phyloP scores from a whole-genome alignment of 2,329 filamentous ascomycete genomes.

The Tolypocladium tundrense region DNA sequence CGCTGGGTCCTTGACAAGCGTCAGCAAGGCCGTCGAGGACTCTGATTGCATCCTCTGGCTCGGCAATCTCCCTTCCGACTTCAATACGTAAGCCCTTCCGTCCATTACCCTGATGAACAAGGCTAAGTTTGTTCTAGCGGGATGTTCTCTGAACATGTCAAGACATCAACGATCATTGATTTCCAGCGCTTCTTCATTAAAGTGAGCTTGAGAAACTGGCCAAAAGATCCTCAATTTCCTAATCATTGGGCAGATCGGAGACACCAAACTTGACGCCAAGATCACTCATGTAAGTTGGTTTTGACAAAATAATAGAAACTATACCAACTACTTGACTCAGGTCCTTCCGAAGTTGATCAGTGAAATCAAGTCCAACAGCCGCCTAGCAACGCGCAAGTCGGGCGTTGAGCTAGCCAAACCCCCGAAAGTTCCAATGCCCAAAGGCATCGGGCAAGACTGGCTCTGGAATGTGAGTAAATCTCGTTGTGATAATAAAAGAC shows the following conservation, averaged over 20 bases:
- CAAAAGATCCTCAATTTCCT: neutral
- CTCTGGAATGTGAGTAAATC: neutral
- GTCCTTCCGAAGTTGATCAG: neutral
- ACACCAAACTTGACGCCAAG: neutral
- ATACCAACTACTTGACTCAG: neutral
- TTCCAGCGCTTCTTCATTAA: neutral
- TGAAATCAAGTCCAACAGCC: neutral
- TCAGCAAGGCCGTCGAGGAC: neutral
- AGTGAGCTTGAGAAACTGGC: neutral
- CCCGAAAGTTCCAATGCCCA: neutral
- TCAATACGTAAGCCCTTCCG: conserved; percentile 3
- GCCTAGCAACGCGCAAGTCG: neutral
- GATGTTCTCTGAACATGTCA: neutral
- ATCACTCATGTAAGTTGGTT: neutral
- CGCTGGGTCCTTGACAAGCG: neutral
- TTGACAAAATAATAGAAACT: neutral
- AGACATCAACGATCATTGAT: neutral
- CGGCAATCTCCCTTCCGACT: conserved; percentile 6
- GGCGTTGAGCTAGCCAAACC: neutral
- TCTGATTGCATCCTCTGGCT: conserved; percentile 9
- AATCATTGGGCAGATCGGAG: neutral
- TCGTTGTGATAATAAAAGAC: neutral
- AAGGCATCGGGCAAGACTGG: neutral
- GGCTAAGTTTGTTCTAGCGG: neutral
- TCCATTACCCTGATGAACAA: neutral